Evolutionary conservation across 805 yeast genomes (phyloP), one percentile per base, ranked within the genome.

Genomic region (Phaffomyces opuntiae): DNA sequence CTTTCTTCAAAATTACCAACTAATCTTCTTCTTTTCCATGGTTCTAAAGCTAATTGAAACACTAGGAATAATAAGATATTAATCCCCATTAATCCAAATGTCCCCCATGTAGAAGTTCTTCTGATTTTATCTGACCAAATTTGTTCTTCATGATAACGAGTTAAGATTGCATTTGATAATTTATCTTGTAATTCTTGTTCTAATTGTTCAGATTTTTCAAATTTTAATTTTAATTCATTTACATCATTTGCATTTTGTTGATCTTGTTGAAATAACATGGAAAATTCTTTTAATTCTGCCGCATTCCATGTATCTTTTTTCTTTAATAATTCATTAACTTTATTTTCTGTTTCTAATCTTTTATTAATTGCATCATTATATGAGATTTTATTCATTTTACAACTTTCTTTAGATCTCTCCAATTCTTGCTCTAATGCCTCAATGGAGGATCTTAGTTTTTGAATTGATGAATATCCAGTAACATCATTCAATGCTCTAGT

Each of bases 111-210:
- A 7, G 96, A 87, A 6, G 95, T 88, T 53, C 90, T 77, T 49
- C 99, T 72, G 49, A 93, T 93, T 64, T 90, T 90, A 65, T 93
- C 99, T 2, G 96, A 87, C 98, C 99, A 93, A 8, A 93, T 80
- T 64, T 93, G 98, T 59, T 93, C 99, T 62, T 93, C 98, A 51
- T 91, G 96, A 57, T 93, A 93, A 54, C 98, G 70, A 2, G 89
- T 81, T 57, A 91, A 70, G 16, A 93, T 93, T 48, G 87, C 82
- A 46, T 81, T 81, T 16, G 88, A 81, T 40, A 89, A 66, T 46
- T 74, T 77, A 45, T 79, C 74, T 53, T 85, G 91, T 17, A 82
- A 63, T 9, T 80, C 80, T 46, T 89, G 96, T 37, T 83, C 85
- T 40, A 64, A 61, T 3, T 57, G 60, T 53, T 90, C 97, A 1